Conservation (phyloP, 495 filamentous ascomycete genomes). For the Penicillium crystallinum region DNA sequence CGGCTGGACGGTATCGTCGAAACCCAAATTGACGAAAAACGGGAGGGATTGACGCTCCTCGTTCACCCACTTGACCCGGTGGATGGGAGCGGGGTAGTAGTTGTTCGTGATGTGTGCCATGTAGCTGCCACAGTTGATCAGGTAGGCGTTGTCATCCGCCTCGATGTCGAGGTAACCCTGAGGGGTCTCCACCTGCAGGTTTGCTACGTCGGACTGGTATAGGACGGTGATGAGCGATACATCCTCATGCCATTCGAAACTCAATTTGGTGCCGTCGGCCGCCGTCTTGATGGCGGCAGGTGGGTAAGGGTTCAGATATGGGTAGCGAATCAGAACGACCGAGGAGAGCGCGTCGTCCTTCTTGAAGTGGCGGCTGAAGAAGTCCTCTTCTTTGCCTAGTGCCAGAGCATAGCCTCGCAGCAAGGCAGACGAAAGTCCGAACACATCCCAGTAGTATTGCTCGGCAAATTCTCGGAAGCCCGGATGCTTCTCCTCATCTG, state of each 20-base stretch:
- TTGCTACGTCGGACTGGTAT: neutral
- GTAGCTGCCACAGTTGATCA: neutral
- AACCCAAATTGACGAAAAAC: neutral
- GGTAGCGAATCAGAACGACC: neutral
- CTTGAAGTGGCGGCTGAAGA: neutral
- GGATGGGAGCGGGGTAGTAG: neutral
- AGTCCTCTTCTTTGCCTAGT: neutral
- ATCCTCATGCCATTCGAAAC: neutral
- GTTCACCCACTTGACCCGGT: neutral
- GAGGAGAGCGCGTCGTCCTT: neutral
- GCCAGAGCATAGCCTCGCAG: neutral
- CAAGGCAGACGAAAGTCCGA: neutral
- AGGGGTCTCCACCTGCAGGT: neutral
- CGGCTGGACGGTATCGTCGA: neutral
- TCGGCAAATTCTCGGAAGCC: neutral
- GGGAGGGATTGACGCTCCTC: neutral
- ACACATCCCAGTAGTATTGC: neutral
- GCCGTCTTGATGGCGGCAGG: neutral
- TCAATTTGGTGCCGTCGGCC: neutral
- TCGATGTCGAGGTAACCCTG: neutral
- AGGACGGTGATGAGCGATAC: neutral
- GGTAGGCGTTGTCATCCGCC: neutral
- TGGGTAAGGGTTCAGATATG: neutral
- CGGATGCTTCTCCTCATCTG: neutral
- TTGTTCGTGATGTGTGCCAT: neutral